These are phyloP conservation scores for Trametes gibbosa DNA, from an alignment of 768 basidiomycete species.

Conservation along the genomic window DNA sequence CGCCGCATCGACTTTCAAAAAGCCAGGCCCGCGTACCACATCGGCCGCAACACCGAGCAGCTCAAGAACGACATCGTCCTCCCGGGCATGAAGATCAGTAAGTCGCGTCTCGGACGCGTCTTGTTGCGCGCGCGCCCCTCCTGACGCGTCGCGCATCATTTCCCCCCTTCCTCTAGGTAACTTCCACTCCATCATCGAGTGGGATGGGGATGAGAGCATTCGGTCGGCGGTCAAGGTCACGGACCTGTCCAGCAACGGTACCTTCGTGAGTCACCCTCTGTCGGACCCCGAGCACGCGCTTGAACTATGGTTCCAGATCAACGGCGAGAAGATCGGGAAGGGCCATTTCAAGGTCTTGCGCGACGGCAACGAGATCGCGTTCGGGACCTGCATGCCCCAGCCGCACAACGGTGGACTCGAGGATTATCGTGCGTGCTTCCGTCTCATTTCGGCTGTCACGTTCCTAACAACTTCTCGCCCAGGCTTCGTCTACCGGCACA, in stretches of 20 bases:
- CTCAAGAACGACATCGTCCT: conserved; percentile 50
- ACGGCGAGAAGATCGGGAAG: conserved; percentile 61
- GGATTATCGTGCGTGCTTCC: conserved; percentile 64
- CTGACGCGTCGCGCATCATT: conserved; percentile 29
- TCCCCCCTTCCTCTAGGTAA: conserved; percentile 48
- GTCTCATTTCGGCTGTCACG: not conserved
- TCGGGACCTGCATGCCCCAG: conserved; percentile 60
- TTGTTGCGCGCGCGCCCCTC: conserved; percentile 1
- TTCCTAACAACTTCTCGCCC: not conserved
- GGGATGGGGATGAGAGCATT: conserved; percentile 52
- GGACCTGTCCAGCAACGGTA: conserved; percentile 59
- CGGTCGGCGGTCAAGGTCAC: conserved; percentile 44
- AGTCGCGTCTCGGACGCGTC: conserved; percentile 32
- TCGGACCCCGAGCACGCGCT: not conserved
- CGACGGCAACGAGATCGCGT: conserved; percentile 85
- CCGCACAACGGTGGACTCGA: conserved; percentile 44
- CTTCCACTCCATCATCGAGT: conserved; percentile 53
- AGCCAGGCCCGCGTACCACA: conserved; percentile 41
- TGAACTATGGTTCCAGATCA: conserved; percentile 48
- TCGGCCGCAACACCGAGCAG: conserved; percentile 49
- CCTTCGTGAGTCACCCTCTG: conserved; percentile 7
- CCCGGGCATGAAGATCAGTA: conserved; percentile 73
- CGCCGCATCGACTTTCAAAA: conserved; percentile 64
- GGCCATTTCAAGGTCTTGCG: conserved; percentile 53
- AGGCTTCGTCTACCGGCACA: conserved; percentile 76